phyloP scores from a whole-genome alignment of 331 rosid genomes.

The Arachis monticola region DNA sequence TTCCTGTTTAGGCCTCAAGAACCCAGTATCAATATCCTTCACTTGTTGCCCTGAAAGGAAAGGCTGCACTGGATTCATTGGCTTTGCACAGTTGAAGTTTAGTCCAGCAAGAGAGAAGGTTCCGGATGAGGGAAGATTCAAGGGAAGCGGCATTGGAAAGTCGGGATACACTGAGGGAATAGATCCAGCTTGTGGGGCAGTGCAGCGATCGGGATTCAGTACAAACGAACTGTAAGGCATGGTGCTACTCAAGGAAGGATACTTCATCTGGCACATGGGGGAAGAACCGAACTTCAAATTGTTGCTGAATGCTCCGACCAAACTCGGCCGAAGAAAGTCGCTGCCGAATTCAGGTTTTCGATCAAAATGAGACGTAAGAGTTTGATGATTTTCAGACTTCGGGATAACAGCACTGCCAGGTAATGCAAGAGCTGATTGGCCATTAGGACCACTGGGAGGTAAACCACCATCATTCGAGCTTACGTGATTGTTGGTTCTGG shows the following conservation, averaged over 20 bases:
- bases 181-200: slow-evolving; percentile 50
- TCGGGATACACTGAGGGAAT: slow-evolving; percentile 57
- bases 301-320: slow-evolving; percentile 54
- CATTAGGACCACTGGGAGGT: slow-evolving; percentile 42
- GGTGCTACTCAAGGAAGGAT: slow-evolving; percentile 53
- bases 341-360: slow-evolving; percentile 61
- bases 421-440: slow-evolving; percentile 50
- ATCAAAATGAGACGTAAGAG: slow-evolving; percentile 62
- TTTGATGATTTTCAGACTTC: slow-evolving; percentile 57
- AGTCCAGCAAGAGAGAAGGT: slow-evolving; percentile 51
- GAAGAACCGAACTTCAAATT: slow-evolving; percentile 66
- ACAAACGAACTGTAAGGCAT: slow-evolving; percentile 59
- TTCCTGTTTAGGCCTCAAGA: slow-evolving; percentile 75
- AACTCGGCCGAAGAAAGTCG: slow-evolving; percentile 53
- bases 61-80: slow-evolving; percentile 53
- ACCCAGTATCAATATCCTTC: slow-evolving; percentile 56
- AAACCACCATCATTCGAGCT: slow-evolving; percentile 50
- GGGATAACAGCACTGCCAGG: slow-evolving; percentile 44
- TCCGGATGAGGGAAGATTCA: slow-evolving; percentile 56
- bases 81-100: slow-evolving; percentile 49
- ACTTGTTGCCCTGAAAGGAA: slow-evolving; percentile 61
- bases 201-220: slow-evolving; percentile 43
- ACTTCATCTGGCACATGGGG: slow-evolving; percentile 63
- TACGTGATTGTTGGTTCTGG: slow-evolving; percentile 63
- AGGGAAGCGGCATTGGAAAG: slow-evolving; percentile 65